These are phyloP conservation scores for Diaporthe aspalathi DNA, from an alignment of 2,329 filamentous ascomycete species.

Conservation along the genomic window DNA sequence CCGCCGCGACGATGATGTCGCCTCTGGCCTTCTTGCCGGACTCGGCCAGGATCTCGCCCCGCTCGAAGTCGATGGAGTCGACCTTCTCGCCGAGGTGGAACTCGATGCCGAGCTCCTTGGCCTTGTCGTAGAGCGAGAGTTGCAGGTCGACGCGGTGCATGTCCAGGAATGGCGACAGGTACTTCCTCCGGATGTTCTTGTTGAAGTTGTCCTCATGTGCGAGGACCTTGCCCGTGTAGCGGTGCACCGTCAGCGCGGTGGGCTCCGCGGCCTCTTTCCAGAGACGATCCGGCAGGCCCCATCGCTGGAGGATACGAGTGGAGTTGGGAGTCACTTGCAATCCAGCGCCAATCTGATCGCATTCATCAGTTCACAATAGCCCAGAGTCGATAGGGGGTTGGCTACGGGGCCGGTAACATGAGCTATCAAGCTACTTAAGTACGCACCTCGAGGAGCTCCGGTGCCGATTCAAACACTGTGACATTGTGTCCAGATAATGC, in stretches of 20 bases:
- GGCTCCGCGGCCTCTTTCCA: constrained; percentile 43
- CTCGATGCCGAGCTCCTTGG: constrained; percentile 63
- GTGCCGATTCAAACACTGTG: constrained; percentile 40
- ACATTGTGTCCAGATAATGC: constrained; percentile 38
- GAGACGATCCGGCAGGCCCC: constrained; percentile 42
- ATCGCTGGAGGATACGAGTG: constrained; percentile 44
- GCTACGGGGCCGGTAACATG: no score
- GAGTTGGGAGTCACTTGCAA: constrained; percentile 48
- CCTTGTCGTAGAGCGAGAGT: constrained; percentile 61
- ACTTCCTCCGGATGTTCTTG: constrained; percentile 43
- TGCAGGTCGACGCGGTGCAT: constrained; percentile 74
- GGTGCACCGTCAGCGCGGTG: constrained; percentile 44
- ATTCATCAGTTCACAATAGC: not conserved
- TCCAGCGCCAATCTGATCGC: constrained; percentile 41
- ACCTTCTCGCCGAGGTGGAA: constrained; percentile 63
- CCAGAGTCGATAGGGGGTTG: no score
- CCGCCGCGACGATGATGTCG: constrained; percentile 71
- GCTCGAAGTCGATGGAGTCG: constrained; percentile 58
- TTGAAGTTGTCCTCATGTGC: constrained; percentile 46
- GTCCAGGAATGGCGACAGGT: constrained; percentile 45
- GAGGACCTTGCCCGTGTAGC: constrained; percentile 46
- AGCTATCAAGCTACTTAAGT: not conserved
- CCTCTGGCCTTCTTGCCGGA: constrained; percentile 53
- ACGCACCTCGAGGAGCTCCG: constrained; percentile 39
- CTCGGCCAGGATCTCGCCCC: constrained; percentile 53